phyloP scores from a whole-genome alignment of 2,329 filamentous ascomycete genomes.

The Allantophomopsis cytisporea region DNA sequence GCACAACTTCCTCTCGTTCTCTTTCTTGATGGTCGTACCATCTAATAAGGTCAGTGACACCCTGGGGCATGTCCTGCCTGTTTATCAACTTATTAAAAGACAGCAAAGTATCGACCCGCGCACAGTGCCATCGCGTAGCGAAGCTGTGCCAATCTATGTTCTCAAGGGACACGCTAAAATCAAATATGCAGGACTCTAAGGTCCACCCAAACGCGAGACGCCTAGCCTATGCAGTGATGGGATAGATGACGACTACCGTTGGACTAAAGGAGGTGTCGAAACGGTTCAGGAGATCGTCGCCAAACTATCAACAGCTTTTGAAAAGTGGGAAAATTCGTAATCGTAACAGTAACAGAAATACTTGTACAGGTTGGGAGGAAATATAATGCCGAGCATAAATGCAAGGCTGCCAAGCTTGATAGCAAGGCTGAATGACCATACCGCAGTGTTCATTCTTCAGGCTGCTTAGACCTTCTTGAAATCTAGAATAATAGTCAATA shows the following conservation, averaged over 20 bases:
- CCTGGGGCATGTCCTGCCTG: too few species aligned
- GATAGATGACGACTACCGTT: constrained; percentile 10
- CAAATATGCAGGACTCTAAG: constrained; percentile 5
- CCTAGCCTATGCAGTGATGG: constrained; percentile 18
- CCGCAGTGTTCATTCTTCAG: constrained; percentile 14
- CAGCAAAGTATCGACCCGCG: constrained; percentile 19
- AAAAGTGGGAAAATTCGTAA: constrained; percentile 13
- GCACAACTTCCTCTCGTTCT: too few species aligned
- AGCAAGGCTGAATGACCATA: constrained; percentile 12
- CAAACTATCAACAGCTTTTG: constrained; percentile 11
- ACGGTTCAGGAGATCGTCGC: constrained; percentile 6
- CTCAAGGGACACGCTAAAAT: constrained; percentile 8
- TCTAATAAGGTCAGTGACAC: too few species aligned
- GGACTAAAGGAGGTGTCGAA: constrained; percentile 9
- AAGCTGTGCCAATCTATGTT: constrained; percentile 18
- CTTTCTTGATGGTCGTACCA: too few species aligned
- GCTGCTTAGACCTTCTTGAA: constrained; percentile 21
- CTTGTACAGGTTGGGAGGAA: constrained; percentile 14
- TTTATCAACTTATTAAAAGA: too few species aligned
- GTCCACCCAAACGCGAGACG: constrained; percentile 15
- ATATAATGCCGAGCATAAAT: constrained; percentile 6
- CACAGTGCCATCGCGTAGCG: constrained; percentile 23
- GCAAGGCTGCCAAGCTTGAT: constrained; percentile 8
- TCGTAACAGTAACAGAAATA: constrained; percentile 16
- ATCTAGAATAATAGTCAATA: constrained; percentile 13